These are phyloP conservation scores for Thraustochytrium striatum DNA, from an alignment of 352 stramenopile genomes.

Conservation along the genomic window DNA sequence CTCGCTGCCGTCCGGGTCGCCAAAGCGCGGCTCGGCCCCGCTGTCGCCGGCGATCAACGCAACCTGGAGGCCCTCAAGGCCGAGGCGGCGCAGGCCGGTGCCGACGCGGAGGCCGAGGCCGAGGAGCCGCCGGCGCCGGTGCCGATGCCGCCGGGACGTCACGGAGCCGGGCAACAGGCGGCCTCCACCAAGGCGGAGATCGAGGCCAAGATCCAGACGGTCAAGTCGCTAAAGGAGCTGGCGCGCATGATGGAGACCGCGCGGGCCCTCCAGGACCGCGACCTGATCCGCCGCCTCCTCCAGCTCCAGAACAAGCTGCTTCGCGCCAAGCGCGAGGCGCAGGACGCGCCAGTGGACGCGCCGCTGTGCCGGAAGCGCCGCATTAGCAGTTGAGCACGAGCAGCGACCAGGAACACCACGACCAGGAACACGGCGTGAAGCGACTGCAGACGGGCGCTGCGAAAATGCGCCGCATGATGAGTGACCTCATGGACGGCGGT, in stretches of 20 bases:
- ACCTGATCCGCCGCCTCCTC: neutral
- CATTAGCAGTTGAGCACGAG: neutral
- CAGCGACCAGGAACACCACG: neutral
- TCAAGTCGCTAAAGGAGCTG: slow-evolving; percentile 2
- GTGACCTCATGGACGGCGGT: slow-evolving; percentile 7
- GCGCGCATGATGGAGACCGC: neutral
- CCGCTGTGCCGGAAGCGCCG: neutral
- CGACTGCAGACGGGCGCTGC: neutral
- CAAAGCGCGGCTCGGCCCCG: too few species aligned
- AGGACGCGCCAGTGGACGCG: neutral
- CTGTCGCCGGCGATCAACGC: neutral
- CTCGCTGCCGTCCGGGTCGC: neutral
- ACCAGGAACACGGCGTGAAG: neutral
- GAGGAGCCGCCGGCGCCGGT: too few species aligned
- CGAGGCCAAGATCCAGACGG: neutral
- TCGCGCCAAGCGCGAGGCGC: neutral
- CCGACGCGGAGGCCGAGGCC: too few species aligned
- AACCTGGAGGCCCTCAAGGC: too few species aligned
- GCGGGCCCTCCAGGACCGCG: neutral
- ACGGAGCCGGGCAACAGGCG: neutral
- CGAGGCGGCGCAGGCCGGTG: too few species aligned
- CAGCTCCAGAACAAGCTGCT: slow-evolving; percentile 25
- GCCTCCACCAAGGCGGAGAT: neutral
- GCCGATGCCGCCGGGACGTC: too few species aligned
- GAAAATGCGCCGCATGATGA: slow-evolving; percentile 43